Evolutionary conservation across 2,329 filamentous ascomycete genomes (phyloP).

Genomic region (Diaporthe ampelina): DNA sequence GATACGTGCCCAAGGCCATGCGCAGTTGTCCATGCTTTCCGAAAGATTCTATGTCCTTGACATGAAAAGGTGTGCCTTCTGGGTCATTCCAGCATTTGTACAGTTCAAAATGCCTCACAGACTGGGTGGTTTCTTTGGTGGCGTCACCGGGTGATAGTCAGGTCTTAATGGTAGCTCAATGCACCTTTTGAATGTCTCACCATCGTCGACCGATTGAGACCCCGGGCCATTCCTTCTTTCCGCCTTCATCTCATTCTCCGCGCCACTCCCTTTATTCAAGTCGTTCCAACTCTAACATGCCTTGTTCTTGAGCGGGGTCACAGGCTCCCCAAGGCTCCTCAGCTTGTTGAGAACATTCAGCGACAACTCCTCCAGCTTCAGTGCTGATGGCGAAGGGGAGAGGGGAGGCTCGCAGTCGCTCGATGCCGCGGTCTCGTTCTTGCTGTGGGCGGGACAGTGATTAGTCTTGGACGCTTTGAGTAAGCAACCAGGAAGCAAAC

Average conservation of each 20-base stretch:
- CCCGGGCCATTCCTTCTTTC: background rate
- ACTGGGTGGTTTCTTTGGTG: background rate
- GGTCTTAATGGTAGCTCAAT: background rate
- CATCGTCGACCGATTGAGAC: background rate
- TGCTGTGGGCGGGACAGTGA: slow-evolving; percentile 41
- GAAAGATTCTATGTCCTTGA: background rate
- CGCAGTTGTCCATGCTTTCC: background rate
- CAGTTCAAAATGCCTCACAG: background rate
- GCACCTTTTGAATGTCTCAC: background rate
- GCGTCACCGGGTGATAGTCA: background rate
- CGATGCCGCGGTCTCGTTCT: slow-evolving; percentile 38
- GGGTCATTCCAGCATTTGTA: slow-evolving; percentile 6
- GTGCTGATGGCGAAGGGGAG: slow-evolving; percentile 49
- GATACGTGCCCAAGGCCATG: background rate
- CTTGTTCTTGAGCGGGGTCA: slow-evolving; percentile 41
- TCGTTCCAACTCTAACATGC: slow-evolving; percentile 19
- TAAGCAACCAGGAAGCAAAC: slow-evolving; percentile 40
- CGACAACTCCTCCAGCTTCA: slow-evolving; percentile 68
- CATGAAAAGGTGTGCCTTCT: background rate
- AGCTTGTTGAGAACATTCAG: slow-evolving; percentile 81
- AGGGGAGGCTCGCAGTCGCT: slow-evolving; percentile 46
- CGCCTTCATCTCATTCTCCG: background rate
- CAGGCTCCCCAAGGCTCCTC: slow-evolving; percentile 74
- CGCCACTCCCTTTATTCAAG: background rate
- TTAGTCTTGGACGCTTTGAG: slow-evolving; percentile 39